Evolutionary conservation across 1,284 basidiomycete genomes (phyloP), one percentile per base, ranked within the genome.

Genomic region (Wolfiporia cocos): DNA sequence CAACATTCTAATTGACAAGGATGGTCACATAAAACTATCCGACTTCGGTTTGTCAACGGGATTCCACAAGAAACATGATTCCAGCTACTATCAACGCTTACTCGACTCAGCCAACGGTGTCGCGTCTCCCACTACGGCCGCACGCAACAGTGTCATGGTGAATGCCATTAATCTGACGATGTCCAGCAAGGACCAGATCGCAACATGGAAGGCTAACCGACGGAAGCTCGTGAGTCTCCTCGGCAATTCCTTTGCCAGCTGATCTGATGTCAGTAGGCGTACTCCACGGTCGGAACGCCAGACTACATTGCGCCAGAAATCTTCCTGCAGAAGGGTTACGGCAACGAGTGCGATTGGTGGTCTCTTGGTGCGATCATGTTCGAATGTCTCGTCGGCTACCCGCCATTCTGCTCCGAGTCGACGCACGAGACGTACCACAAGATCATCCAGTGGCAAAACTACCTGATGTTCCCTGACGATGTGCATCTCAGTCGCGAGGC

Each of bases 251-350:
- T n/a, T n/a, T n/a, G n/a, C n/a, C n/a, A n/a, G n/a, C n/a, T n/a
- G n/a, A n/a, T n/a, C n/a, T n/a, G n/a, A n/a, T n/a, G n/a, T n/a
- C n/a, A n/a, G n/a, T 39, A 91, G 87, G 95, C 95, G 2, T 99
- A 94, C 63, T 98, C 94, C 2, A 99, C 95, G 20, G 96, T 99
- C 52, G 96, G 96, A 49, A 95, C 95, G 18, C 96, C 96, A 1
- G 95, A 99, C 66, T 99, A 99, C 74, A 99, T 99, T 55, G 94
- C 96, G 0, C 95, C 95, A 2, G 95, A 99, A 60, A 96, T 99
- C 60, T 99, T 99, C 74, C 68, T 95, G 59, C 87, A 96, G 69
- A 90, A 96, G 60, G 95, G 95, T 2, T 99, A 99, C 56, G 92
- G 93, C 40, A 94, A 97, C 64, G 95, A 97, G 66, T 96, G 93